Percentiles rank a stretch among this genome's conserved stretches.
These are phyloP conservation scores for Calamus simplicifolius DNA, from an alignment of 176 grass and related monocot genomes.

Conservation along the genomic window DNA sequence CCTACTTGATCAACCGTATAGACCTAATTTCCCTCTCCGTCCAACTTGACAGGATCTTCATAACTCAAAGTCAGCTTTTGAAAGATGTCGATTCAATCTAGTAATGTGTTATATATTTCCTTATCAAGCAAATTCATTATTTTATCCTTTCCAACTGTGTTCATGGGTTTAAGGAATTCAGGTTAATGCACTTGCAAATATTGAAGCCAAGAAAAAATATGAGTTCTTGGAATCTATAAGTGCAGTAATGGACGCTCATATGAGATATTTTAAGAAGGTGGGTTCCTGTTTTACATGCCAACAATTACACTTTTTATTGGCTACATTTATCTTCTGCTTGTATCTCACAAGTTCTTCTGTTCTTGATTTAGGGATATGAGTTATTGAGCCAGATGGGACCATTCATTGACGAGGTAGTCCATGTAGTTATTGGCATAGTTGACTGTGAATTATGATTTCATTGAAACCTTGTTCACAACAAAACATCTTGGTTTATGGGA, in stretches of 20 bases:
- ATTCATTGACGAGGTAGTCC: constrained; percentile 80
- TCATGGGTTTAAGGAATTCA: constrained; percentile 54
- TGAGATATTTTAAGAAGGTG: constrained; percentile 99
- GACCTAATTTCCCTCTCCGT: constrained; percentile 1
- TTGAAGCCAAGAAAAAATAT: constrained; percentile 96
- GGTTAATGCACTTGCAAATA: constrained; percentile 76
- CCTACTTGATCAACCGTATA: not conserved
- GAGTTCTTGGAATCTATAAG: constrained; percentile 98
- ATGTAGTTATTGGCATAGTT: constrained; percentile 4
- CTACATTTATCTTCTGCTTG: constrained; percentile 2
- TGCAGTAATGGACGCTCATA: constrained; percentile 98
- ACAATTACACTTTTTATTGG: not conserved
- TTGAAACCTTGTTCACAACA: too few relatives aligned
- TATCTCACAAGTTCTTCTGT: constrained; percentile 8
- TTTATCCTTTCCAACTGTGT: constrained; percentile 18
- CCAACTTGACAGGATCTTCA: constrained; percentile 68
- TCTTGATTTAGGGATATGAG: constrained; percentile 62
- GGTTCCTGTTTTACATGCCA: constrained; percentile 15
- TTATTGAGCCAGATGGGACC: constrained; percentile 91
- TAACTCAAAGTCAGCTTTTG: constrained; percentile 82
- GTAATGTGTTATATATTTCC: constrained; percentile 54
- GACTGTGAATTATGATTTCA: too few relatives aligned
- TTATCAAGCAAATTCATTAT: constrained; percentile 19
- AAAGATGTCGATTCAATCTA: constrained; percentile 90
- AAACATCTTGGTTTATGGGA: not conserved